Evolutionary conservation across 2,329 filamentous ascomycete genomes (phyloP).

Genomic region (Penicillium sp.): DNA sequence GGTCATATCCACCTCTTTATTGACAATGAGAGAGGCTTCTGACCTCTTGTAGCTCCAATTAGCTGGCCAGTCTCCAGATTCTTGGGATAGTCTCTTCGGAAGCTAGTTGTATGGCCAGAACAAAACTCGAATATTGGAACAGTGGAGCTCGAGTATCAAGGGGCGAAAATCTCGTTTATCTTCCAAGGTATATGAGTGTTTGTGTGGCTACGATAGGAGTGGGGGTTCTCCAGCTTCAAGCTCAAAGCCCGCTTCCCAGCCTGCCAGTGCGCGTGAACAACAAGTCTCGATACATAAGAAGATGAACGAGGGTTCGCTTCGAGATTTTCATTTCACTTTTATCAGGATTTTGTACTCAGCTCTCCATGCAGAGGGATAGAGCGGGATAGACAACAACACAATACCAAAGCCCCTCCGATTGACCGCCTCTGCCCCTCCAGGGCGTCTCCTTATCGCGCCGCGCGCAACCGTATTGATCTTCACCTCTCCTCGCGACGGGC

Average conservation of each 20-base stretch:
- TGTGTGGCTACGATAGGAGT: too few species aligned
- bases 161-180: too few species aligned
- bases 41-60: neutral
- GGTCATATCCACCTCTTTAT: neutral
- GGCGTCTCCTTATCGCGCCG: slow-evolving; percentile 16
- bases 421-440: slow-evolving; percentile 21
- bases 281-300: too few species aligned
- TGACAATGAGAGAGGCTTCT: neutral
- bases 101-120: neutral
- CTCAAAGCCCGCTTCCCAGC: too few species aligned
- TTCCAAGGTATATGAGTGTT: too few species aligned
- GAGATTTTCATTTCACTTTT: neutral
- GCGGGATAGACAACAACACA: neutral
- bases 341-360: neutral
- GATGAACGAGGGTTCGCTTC: neutral
- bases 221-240: too few species aligned
- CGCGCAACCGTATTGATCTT: slow-evolving; percentile 11
- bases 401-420: neutral
- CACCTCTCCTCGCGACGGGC: slow-evolving; percentile 1
- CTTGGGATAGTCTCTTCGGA: neutral
- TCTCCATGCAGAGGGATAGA: neutral
- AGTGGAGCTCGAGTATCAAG: neutral
- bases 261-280: too few species aligned
- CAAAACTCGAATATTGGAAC: too few species aligned
- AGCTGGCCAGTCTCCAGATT: neutral